These are phyloP conservation scores for Rhodotorula sp. DNA, from an alignment of 1,284 basidiomycete species.

Conservation along the genomic window DNA sequence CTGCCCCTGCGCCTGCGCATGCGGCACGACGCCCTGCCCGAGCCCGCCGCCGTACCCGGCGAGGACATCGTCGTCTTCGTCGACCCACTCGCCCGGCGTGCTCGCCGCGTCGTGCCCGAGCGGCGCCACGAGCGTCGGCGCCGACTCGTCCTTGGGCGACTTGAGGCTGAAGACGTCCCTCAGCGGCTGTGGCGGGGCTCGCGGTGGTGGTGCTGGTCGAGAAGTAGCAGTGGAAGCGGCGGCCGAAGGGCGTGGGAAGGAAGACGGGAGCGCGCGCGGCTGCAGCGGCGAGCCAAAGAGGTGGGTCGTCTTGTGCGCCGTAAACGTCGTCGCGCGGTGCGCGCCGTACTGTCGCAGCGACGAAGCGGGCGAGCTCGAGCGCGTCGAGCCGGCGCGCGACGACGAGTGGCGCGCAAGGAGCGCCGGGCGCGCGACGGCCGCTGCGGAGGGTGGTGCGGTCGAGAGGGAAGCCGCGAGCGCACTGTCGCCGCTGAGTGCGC, in stretches of 20 bases:
- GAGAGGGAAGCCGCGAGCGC: too few species aligned
- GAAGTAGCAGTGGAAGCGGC: neutral
- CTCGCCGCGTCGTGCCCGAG: constrained; percentile 52
- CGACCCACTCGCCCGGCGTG: constrained; percentile 52
- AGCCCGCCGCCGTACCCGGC: constrained; percentile 27
- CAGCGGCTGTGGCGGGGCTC: constrained; percentile 46
- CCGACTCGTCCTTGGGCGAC: too few species aligned
- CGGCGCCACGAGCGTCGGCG: neutral
- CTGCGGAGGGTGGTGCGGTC: too few species aligned
- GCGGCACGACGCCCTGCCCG: constrained; percentile 13
- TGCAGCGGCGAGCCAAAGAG: constrained; percentile 39
- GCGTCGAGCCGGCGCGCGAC: neutral
- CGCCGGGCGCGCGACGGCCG: neutral
- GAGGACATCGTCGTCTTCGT: constrained; percentile 51
- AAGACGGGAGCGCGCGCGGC: constrained; percentile 3
- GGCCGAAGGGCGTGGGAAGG: too few species aligned
- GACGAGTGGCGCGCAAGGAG: neutral
- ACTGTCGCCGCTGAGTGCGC: constrained; percentile 22
- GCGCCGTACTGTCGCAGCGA: constrained; percentile 2
- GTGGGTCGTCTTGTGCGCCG: constrained; percentile 42
- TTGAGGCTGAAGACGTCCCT: constrained; percentile 51
- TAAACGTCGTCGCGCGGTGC: constrained; percentile 44
- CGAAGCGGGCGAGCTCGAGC: neutral
- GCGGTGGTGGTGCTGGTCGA: neutral
- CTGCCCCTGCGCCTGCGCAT: neutral